phyloP scores from a whole-genome alignment of 192 early-diverging fungal species.

The Podila horticola region DNA sequence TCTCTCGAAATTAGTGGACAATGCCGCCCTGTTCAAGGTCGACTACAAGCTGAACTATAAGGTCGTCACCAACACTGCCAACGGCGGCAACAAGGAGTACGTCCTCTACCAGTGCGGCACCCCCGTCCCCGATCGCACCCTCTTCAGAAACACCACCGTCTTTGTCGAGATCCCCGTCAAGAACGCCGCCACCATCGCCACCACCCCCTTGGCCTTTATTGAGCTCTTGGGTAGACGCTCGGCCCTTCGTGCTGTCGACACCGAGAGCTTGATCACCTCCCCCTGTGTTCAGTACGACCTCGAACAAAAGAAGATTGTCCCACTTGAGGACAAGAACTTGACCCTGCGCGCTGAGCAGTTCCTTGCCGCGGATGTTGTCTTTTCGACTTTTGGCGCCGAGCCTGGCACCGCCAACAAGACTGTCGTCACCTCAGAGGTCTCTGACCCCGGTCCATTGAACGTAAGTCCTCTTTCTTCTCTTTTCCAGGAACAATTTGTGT shows the following conservation, averaged over 20 bases:
- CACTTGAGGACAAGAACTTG: slow-evolving; percentile 51
- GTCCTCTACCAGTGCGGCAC: slow-evolving; percentile 79
- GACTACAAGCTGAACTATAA: slow-evolving; percentile 73
- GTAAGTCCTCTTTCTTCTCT: slow-evolving; percentile 36
- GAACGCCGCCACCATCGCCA: slow-evolving; percentile 53
- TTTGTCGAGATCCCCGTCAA: slow-evolving; percentile 57
- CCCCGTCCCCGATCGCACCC: slow-evolving; percentile 50
- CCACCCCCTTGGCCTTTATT: slow-evolving; percentile 55
- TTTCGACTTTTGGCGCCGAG: slow-evolving; percentile 51
- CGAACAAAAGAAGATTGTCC: slow-evolving; percentile 16
- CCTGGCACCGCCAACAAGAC: slow-evolving; percentile 54
- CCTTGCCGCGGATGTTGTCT: slow-evolving; percentile 57
- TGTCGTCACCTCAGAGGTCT: slow-evolving; percentile 57
- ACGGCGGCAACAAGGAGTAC: slow-evolving; percentile 59
- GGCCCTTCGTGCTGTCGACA: slow-evolving; percentile 45
- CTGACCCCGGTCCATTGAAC: slow-evolving; percentile 60
- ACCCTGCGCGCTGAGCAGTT: slow-evolving; percentile 62
- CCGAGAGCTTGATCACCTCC: slow-evolving; percentile 51
- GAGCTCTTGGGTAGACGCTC: slow-evolving; percentile 61
- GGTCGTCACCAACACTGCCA: slow-evolving; percentile 63
- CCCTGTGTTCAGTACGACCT: slow-evolving; percentile 59
- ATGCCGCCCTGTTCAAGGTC: slow-evolving; percentile 67
- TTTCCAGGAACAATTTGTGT: no score
- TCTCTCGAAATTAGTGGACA: slow-evolving; percentile 35
- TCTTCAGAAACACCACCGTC: slow-evolving; percentile 56